Evolutionary conservation across 768 basidiomycete genomes (phyloP).

Genomic region (Dictyophora rubrovolvata): DNA sequence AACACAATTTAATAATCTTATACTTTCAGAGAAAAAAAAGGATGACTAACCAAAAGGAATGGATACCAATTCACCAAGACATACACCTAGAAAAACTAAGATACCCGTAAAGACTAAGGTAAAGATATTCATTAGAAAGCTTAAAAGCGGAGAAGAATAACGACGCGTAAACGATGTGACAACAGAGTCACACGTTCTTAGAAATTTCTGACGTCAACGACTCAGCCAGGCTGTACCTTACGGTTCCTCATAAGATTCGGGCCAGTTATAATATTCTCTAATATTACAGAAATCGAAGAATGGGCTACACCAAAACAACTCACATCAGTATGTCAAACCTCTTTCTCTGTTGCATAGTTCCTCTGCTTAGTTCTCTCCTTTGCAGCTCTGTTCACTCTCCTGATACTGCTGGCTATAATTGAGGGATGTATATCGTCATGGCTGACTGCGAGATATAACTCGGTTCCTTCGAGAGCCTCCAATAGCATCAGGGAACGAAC

Average conservation of each 20-base stretch:
- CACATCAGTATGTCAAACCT: not conserved
- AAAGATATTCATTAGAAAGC: not conserved
- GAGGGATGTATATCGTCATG: conserved; percentile 65
- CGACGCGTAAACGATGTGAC: not conserved
- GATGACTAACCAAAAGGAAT: not conserved
- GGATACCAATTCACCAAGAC: not conserved
- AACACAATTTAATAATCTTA: not conserved
- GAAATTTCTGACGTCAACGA: not conserved
- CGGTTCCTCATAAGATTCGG: not conserved
- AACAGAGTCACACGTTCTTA: not conserved
- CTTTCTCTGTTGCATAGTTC: not conserved
- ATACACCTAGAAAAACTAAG: not conserved
- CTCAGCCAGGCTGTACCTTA: not conserved
- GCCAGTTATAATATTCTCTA: not conserved
- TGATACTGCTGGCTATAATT: conserved; percentile 54
- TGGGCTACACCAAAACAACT: not conserved
- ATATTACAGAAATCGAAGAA: not conserved
- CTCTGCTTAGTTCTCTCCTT: not conserved
- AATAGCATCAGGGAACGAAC: conserved; percentile 48
- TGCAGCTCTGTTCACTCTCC: conserved; percentile 41
- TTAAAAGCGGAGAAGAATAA: not conserved
- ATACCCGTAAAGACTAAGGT: not conserved
- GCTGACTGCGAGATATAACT: conserved; percentile 53
- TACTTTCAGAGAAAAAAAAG: not conserved
- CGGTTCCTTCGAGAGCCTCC: conserved; percentile 40